phyloP scores from a whole-genome alignment of 495 filamentous ascomycete genomes.

The Hypoxylon subgilvum region DNA sequence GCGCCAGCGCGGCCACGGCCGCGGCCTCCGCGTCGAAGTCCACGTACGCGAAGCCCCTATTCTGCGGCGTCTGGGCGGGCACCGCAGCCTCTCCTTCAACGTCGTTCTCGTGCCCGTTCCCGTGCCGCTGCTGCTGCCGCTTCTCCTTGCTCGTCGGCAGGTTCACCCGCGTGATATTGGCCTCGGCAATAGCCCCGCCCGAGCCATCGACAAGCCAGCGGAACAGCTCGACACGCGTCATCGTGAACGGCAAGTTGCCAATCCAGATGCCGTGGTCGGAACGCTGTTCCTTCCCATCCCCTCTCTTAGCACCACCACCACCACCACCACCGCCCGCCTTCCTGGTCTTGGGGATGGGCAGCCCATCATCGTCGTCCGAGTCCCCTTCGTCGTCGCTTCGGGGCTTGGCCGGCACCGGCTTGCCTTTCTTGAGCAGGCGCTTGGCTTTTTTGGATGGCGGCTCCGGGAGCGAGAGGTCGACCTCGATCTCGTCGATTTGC shows the following conservation, averaged over 20 bases:
- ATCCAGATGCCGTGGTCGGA: conserved; percentile 91
- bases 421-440: conserved; percentile 79
- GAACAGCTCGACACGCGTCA: conserved; percentile 72
- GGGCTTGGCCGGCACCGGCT: conserved; percentile 52
- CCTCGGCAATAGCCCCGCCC: conserved; percentile 66
- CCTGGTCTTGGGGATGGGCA: conserved; percentile 44
- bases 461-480: conserved; percentile 85
- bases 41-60: conserved; percentile 95
- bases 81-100: too few relatives aligned
- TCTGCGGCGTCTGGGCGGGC: conserved; percentile 44
- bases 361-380: conserved; percentile 42
- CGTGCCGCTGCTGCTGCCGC: conserved; percentile 15
- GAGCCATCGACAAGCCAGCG: conserved; percentile 74
- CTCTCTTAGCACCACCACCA: conserved; percentile 28
- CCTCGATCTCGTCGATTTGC: conserved; percentile 75
- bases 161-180: conserved; percentile 80
- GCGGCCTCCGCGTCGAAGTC: conserved; percentile 77
- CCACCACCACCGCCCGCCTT: too few relatives aligned
- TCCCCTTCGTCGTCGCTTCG: conserved; percentile 52
- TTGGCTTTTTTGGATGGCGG: conserved; percentile 91
- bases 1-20: conserved; percentile 71
- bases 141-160: conserved; percentile 66
- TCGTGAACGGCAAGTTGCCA: conserved; percentile 86
- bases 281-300: conserved; percentile 60
- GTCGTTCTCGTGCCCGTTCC: conserved; percentile 52